Evolutionary conservation across 306 rosid genomes (phyloP).

Genomic region (Cicer cuneatum): DNA sequence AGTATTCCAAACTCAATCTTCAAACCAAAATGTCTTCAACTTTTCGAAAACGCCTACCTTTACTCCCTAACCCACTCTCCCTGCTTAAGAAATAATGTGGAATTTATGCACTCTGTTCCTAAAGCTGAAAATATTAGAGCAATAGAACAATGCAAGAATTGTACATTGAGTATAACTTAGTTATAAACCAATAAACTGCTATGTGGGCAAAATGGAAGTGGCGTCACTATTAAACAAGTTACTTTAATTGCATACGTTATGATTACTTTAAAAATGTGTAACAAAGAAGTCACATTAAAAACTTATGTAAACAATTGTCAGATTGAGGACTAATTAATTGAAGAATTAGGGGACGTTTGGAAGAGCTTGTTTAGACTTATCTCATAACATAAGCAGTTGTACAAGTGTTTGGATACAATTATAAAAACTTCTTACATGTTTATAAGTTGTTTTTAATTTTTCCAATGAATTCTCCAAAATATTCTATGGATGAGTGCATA

Average conservation of each 20-base stretch:
- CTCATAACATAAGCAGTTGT: not conserved
- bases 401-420: not conserved
- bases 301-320: not conserved
- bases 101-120: constrained; percentile 1
- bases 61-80: constrained; percentile 7
- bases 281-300: constrained; percentile 7
- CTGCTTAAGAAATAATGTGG: not conserved
- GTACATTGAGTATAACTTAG: constrained; percentile 3
- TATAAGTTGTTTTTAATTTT: not conserved
- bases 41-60: not conserved
- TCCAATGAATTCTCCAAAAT: constrained; percentile 4
- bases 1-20: constrained; percentile 1
- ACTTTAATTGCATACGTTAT: not conserved
- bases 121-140: not conserved
- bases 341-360: constrained; percentile 2
- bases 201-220: not conserved
- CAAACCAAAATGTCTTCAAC: constrained; percentile 8
- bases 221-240: not conserved
- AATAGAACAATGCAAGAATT: constrained; percentile 23
- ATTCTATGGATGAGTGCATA: not conserved
- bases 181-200: constrained; percentile 6
- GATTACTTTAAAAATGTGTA: not conserved
- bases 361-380: not conserved
- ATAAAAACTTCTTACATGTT: not conserved
- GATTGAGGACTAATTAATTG: not conserved